Evolutionary conservation across 495 filamentous ascomycete species (phyloP).

Genomic region (Podospora conica): DNA sequence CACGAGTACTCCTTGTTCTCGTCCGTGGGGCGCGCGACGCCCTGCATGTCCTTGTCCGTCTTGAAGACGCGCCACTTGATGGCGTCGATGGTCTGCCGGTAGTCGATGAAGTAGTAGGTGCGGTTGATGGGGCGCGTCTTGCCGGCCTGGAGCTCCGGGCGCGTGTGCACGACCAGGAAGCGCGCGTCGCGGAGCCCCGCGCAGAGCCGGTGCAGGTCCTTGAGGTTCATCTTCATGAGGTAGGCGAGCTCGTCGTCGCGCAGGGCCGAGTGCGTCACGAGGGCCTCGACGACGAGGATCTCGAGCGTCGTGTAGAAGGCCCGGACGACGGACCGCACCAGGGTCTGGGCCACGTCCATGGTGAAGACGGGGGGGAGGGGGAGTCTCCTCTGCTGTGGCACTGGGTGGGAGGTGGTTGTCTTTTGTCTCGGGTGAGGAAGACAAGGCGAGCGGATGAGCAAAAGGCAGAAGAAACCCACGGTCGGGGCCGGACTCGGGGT

Average conservation of each 20-base stretch:
- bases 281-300: conserved; percentile 84
- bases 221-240: conserved; percentile 77
- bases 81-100: conserved; percentile 87
- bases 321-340: conserved; percentile 82
- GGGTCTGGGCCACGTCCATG: conserved; percentile 82
- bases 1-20: conserved; percentile 92
- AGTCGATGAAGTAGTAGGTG: conserved; percentile 96
- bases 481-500: background rate
- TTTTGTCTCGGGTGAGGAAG: background rate
- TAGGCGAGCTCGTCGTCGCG: conserved; percentile 82
- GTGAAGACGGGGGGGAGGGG: no score
- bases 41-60: conserved; percentile 77
- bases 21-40: conserved; percentile 65
- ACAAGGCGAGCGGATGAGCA: background rate
- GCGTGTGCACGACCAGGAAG: conserved; percentile 74
- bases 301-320: conserved; percentile 90
- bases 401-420: background rate
- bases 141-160: conserved; percentile 71
- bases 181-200: conserved; percentile 78
- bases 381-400: no score
- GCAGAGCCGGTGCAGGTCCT: conserved; percentile 83
- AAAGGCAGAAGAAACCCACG: background rate
- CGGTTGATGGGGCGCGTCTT: conserved; percentile 73
- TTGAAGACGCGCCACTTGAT: conserved; percentile 91
- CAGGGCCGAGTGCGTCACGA: conserved; percentile 83